Evolutionary conservation across 176 grass and related monocot genomes (phyloP), one percentile per base, ranked within the genome.

Genomic region (Triticum timopheevii): DNA sequence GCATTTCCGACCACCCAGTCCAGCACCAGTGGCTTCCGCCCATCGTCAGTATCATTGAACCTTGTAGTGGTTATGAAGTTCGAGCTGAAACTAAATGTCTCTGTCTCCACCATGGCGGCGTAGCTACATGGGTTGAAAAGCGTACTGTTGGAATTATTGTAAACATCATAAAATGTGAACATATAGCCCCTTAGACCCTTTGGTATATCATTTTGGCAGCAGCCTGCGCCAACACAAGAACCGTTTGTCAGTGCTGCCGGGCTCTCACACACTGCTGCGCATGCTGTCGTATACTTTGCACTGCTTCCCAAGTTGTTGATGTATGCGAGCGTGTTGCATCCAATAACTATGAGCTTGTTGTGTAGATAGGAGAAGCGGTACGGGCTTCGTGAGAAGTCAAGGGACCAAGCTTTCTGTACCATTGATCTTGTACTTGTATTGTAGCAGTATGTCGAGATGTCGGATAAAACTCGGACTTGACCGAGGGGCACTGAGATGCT

Each of bases 1-100:
- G 22, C 31, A 44, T n/a, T 67, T 19, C 86, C 61, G 42, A 87
- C 76, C 4, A 56, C 70, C 86, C 86, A 87, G 70, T 87, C 86
- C 10, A 87, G 61, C 10, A 87, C 70, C 27, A 87, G 24, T 1
- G 69, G 86, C 45, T 42, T 61, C n/a, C n/a, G 20, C 1, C 78
- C 85, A 45, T 56, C 0, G 16, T 82, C 54, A 7, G 78, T 87
- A 0, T 82, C 42, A 0, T 87, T 81, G 35, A 87, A 87, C 1
- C n/a, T 87, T 42, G 2, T 73, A 34, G 67, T 82, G 47, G 75
- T 59, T 59, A 79, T 79, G 64, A 70, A 86, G 3, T 79, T 65
- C 1, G 23, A 79, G 19, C 65, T 79, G 35, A 86, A 86, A 61
- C 4, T 61, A 10, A 79, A 71, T 3, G 23, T 4, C 23, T 59